phyloP scores from a whole-genome alignment of 257 asterid genomes.

The Solanum boliviense region DNA sequence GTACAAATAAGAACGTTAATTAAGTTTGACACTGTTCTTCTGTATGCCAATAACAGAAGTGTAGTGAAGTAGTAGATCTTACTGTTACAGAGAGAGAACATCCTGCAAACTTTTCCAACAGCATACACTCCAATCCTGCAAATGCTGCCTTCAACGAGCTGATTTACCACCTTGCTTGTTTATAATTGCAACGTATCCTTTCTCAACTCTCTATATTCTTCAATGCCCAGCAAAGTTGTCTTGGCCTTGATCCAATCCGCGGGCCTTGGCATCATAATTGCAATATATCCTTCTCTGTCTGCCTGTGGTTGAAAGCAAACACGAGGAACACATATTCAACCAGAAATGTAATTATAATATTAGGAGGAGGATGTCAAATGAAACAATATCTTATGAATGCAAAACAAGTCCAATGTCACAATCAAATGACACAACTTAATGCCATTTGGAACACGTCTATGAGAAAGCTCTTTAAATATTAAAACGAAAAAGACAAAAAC shows the following conservation, averaged over 20 bases:
- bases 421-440: background rate
- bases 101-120: slow-evolving; percentile 6
- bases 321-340: background rate
- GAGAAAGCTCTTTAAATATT: background rate
- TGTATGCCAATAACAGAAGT: background rate
- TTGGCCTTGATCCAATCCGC: slow-evolving; percentile 75
- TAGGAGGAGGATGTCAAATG: background rate
- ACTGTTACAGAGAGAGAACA: background rate
- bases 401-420: background rate
- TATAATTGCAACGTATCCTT: slow-evolving; percentile 13
- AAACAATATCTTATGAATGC: background rate
- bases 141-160: background rate
- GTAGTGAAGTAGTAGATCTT: background rate
- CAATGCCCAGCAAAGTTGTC: slow-evolving; percentile 43
- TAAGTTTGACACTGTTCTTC: background rate
- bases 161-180: background rate
- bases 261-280: slow-evolving; percentile 85
- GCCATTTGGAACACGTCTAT: background rate
- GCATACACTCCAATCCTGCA: slow-evolving; percentile 16
- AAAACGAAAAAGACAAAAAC: background rate
- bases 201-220: slow-evolving; percentile 41
- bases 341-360: background rate
- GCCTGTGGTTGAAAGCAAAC: slow-evolving; percentile 31
- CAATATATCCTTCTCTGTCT: slow-evolving; percentile 85
- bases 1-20: background rate